Evolutionary conservation across 768 basidiomycete species (phyloP).

Genomic region (Boletellus ananas): DNA sequence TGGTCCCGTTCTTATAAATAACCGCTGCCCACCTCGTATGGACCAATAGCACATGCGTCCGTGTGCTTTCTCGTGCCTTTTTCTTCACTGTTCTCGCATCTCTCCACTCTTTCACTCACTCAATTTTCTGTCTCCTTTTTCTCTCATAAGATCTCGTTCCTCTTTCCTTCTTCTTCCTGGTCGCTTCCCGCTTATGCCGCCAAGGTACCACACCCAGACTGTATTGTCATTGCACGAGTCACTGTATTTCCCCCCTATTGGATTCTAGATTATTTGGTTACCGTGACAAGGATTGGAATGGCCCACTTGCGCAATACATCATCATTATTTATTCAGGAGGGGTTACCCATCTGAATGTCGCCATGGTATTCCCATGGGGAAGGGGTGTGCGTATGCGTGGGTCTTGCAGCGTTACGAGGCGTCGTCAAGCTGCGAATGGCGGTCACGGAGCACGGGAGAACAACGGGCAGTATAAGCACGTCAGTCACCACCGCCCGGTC

Average conservation of each 20-base stretch:
- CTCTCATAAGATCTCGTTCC: not conserved
- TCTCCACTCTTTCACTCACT: not conserved
- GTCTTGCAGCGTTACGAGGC: too few relatives aligned
- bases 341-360: too few relatives aligned
- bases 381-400: too few relatives aligned
- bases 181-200: conserved; percentile 17
- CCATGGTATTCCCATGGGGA: too few relatives aligned
- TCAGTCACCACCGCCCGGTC: too few relatives aligned
- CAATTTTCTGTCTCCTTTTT: not conserved
- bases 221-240: conserved; percentile 12
- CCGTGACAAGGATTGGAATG: too few relatives aligned
- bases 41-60: conserved; percentile 1
- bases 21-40: not conserved
- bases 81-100: not conserved
- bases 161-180: not conserved
- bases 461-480: too few relatives aligned
- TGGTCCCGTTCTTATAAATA: conserved; percentile 13
- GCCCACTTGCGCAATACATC: not conserved
- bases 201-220: conserved; percentile 3
- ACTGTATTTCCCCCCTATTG: conserved; percentile 3
- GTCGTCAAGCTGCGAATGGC: too few relatives aligned
- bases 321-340: not conserved
- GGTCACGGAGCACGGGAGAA: too few relatives aligned
- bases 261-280: too few relatives aligned
- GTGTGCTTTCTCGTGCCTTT: not conserved